A percentile compares a stretch with the other conserved stretches of the same genome.
Conservation (phyloP, 176 grass and related monocot genomes). For the Puya raimondii region DNA sequence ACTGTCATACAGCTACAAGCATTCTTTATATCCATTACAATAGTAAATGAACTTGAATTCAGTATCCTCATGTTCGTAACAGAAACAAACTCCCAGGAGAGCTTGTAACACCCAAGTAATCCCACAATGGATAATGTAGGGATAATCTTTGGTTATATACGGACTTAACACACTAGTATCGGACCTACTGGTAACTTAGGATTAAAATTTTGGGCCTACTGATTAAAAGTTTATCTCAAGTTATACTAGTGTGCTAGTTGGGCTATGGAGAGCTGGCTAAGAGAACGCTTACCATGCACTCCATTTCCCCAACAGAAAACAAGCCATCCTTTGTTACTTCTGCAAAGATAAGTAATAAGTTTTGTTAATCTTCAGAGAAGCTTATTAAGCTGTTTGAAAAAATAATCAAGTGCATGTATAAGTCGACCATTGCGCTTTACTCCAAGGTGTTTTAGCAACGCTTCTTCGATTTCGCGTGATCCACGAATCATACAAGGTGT, state of each 20-base stretch:
- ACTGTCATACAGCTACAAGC: too few relatives aligned
- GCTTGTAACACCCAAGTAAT: background rate
- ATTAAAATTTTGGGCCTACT: too few relatives aligned
- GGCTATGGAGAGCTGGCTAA: background rate
- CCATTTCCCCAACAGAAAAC: conserved; percentile 97
- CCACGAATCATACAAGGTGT: conserved; percentile 99
- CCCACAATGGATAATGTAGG: too few relatives aligned
- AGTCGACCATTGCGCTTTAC: conserved; percentile 86
- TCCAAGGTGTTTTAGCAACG: conserved; percentile 79
- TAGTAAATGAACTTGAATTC: background rate
- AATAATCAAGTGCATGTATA: background rate
- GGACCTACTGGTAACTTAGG: too few relatives aligned
- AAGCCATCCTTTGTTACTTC: conserved; percentile 93
- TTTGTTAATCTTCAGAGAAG: background rate
- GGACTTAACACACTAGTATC: too few relatives aligned
- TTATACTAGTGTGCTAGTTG: background rate
- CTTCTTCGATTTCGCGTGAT: conserved; percentile 85
- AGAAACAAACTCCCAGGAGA: background rate
- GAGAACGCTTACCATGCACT: conserved; percentile 76
- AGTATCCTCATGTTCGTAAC: background rate
- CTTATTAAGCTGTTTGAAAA: background rate
- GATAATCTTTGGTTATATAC: too few relatives aligned
- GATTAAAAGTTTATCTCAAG: too few relatives aligned
- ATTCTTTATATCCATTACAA: background rate
- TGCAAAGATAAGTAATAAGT: conserved; percentile 19